Conservation (phyloP, 768 basidiomycete species). For the Leccinum truebloodii region DNA sequence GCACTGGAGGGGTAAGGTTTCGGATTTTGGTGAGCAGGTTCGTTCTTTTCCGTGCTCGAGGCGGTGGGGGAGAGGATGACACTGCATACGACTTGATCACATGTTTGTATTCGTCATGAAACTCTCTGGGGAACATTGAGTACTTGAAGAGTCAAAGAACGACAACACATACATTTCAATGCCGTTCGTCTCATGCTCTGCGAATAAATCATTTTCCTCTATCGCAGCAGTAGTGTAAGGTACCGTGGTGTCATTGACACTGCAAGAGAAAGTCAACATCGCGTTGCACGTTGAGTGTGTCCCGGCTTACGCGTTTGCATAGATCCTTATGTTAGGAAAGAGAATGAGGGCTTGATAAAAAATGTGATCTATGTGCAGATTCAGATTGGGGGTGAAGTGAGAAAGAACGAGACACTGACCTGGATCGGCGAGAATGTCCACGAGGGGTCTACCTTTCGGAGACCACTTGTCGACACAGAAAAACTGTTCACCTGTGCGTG, state of each 20-base stretch:
- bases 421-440: conserved; percentile 82
- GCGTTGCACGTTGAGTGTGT: not conserved
- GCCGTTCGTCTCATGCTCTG: conserved; percentile 53
- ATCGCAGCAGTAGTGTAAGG: conserved; percentile 81
- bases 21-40: conserved; percentile 48
- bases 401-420: conserved; percentile 38
- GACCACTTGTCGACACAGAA: conserved; percentile 76
- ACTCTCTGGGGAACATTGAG: conserved; percentile 41
- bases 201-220: conserved; percentile 66
- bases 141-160: conserved; percentile 3
- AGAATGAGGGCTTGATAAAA: conserved; percentile 72
- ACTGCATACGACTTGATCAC: conserved; percentile 55
- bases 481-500: conserved; percentile 80
- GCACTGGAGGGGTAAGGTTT: conserved; percentile 47
- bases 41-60: conserved; percentile 39
- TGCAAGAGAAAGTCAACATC: conserved; percentile 26
- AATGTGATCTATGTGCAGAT: conserved; percentile 51
- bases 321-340: conserved; percentile 73
- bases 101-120: conserved; percentile 55
- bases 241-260: conserved; percentile 76
- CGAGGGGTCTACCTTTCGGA: conserved; percentile 59
- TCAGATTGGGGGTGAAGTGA: not conserved
- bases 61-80: conserved; percentile 45
- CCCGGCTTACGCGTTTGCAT: conserved; percentile 70
- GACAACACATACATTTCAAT: conserved; percentile 55